Base-by-base conservation (phyloP, 768 basidiomycete species). In the Tulasnella sp. region DNA sequence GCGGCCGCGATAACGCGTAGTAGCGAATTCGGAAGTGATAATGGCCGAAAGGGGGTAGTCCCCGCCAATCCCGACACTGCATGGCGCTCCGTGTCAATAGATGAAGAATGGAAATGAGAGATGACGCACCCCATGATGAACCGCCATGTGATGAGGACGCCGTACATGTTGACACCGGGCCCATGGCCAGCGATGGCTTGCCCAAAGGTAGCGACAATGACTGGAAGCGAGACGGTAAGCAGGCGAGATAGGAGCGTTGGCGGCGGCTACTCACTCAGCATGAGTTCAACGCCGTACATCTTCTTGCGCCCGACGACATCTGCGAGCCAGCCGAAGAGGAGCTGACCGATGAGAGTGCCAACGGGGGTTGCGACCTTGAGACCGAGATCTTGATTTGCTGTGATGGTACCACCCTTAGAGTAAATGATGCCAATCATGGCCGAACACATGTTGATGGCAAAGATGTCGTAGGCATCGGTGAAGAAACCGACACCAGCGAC, bases 1-100 rank as follows among this genome's bases (percentile, higher is more conserved):
- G 21, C 89, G 76, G 43, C 90, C 90, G 62, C 90, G 80, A 45
- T 74, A 79, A 40, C 77, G 77, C 15, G 82, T 84, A 0, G 86
- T 75, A 1, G 90, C 83, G 63, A 92, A 94, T 66, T 94, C 90
- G 31, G 68, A 52, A 35, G 89, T 82, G 64, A 93, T 92, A 64
- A 89, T 83, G 15, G 90, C 84, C 50, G 77, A 80, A 0, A 92
- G 67, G 5, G 90, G 90, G 66, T 93, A 92, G 63, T 93, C 90
- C 15, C 90, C 90, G 4, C 89, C 90, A 15, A 92, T 86, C 4
- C 90, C 89, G 2, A 90, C 67, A 0, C 86, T 86, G 77, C 80
- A 80, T 81, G 78, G 41, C 2, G 53, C 0, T 54, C 6, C 2
- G 61, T 9, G 40, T 4, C 12, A 36, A 29, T 9, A n/a, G 6